Base-by-base conservation (phyloP, 495 filamentous ascomycete genomes). In the Neurospora sp. region DNA sequence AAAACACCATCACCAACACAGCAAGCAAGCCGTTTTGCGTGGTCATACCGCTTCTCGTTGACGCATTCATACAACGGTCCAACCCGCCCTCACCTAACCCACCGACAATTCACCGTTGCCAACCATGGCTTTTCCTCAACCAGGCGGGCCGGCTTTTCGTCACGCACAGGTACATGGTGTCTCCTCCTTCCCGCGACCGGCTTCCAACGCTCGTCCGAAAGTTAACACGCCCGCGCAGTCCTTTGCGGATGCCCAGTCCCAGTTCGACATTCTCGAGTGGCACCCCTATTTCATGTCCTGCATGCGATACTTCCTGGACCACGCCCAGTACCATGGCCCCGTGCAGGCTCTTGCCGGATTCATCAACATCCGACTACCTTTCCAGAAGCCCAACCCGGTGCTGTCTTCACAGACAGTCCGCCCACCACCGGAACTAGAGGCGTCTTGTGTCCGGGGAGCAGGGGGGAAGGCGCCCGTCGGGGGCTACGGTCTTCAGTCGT, bases 181-280 rank as follows among this genome's bases (percentile, higher is more conserved):
- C 59, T 44, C 44, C 68, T 74, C 69, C 44, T 47, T 37, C 39
- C 71, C 31, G 61, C 39, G 22, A 37, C 27, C 40, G 42, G 14
- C 18, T 42, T 31, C 22, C 22, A 53, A 42, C 68, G 27, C 47
- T 71, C 44, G 69, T 6, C 31, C 47, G 18, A 27, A 39, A 65
- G 53, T 65, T 65, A 65, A 65, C 53, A 65, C 53, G 53, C 27
- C 41, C 39, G 40, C 65, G 47, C 71, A 78, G 78, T 79, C 82
- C 38, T 83, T 84, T 47, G 73, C 81, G 69, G 81, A 83, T 68
- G 76, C 77, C 37, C 78, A 82, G 53, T 93, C 93, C 80, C 78
- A 82, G 59, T 93, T 94, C 80, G 95, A 97, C 81, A 91, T 98
- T 72, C 89, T 98, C 79, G 91, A 93, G 72, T 99, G 96, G 96